Evolutionary conservation across 1,284 basidiomycete species (phyloP).

Genomic region (Rhodotorula sp.): DNA sequence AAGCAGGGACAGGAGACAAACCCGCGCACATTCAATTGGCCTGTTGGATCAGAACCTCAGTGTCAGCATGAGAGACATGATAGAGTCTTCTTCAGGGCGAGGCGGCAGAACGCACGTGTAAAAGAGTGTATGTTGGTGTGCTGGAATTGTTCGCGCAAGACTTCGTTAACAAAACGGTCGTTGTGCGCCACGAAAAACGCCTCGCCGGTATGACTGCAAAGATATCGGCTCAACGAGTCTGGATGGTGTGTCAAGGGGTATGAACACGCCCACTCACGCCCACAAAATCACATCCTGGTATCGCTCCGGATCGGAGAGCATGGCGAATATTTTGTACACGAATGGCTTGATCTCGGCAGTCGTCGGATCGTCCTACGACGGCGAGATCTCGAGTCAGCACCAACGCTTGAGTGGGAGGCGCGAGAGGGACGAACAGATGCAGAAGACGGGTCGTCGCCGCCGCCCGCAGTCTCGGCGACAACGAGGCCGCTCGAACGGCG

Average conservation of each 20-base stretch:
- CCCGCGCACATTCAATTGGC: not conserved
- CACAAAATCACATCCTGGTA: slow-evolving; percentile 29
- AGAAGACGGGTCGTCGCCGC: too few species aligned
- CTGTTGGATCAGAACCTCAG: not conserved
- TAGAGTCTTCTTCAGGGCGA: too few species aligned
- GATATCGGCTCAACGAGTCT: not conserved
- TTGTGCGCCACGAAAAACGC: slow-evolving; percentile 30
- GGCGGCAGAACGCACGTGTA: slow-evolving; percentile 18
- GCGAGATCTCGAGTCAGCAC: not conserved
- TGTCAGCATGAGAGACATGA: not conserved
- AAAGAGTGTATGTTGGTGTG: slow-evolving; percentile 31
- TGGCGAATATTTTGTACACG: slow-evolving; percentile 26
- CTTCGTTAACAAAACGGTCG: slow-evolving; percentile 17
- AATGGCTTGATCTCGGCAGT: slow-evolving; percentile 28
- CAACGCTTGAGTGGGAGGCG: too few species aligned
- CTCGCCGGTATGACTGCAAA: slow-evolving; percentile 10
- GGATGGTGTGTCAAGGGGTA: not conserved
- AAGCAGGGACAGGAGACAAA: too few species aligned
- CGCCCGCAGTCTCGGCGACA: too few species aligned
- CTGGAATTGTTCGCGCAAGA: slow-evolving; percentile 19
- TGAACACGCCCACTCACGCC: not conserved
- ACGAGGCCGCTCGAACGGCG: too few species aligned
- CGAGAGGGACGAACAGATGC: too few species aligned
- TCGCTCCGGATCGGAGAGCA: slow-evolving; percentile 17
- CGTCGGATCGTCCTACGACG: not conserved